Base-by-base conservation (phyloP, 1,139 yeast species). In the Yamadazyma atmosphaerica region DNA sequence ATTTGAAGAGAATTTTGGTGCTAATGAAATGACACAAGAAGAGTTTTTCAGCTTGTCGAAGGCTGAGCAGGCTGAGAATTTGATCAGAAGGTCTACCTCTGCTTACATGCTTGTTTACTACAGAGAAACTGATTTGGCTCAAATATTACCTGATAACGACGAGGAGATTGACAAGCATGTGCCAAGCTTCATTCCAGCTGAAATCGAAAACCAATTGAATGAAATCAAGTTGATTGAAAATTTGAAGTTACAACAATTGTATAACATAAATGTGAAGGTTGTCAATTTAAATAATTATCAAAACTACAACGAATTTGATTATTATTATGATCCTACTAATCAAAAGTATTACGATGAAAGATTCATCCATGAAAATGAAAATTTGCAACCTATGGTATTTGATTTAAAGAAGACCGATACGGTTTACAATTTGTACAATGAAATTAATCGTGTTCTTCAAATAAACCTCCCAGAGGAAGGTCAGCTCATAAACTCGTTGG, bases 21-120 rank as follows among this genome's bases (percentile, higher is more conserved):
- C 89, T 13, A 80, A 82, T 40, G 78, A 75, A 42, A 52, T 79
- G 24, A 52, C 77, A 1, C 74, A 70, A 30, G 72, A 65, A 15
- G 73, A 73, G 38, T 59, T 79, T 26, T 65, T 74, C 34, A 65
- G 63, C 42, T 61, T 83, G 63, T 62, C 83, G 0, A 73, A 83
- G 50, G 62, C 64, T 15, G 86, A 83, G 48, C 84, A 79, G 43
- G 82, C 79, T 47, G 83, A 75, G 38, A 81, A 82, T 49, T 66
- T 80, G 38, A 62, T 82, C 14, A 77, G 88, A 50, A 79, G 96
- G 38, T 92, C 87, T 34, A 89, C 97, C 0, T 87, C 95, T 36
- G 98, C 98, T 3, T 92, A 92, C 58, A 92, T 92, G 99, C 77
- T 92, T 65, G 98, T 92, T 3, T 92, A 92, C 58, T 78, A 90